A percentile compares a stretch with the other conserved stretches of the same genome.
Evolutionary conservation across 192 early-diverging fungal genomes (phyloP).

Genomic region (Backusella sp.): DNA sequence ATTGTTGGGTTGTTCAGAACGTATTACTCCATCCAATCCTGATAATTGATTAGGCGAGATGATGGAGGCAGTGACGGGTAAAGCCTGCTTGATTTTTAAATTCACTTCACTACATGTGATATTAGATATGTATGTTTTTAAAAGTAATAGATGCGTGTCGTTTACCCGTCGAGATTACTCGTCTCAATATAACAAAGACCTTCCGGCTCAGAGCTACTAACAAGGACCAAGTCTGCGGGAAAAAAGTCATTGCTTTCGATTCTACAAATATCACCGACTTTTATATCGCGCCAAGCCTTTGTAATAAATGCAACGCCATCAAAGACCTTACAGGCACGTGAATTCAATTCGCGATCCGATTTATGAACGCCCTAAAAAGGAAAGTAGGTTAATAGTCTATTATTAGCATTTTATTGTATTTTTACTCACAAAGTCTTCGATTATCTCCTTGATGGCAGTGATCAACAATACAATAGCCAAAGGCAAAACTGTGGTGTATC

Average conservation of each 20-base stretch:
- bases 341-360: slow-evolving; percentile 75
- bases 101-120: slow-evolving; percentile 84
- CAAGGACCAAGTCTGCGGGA: slow-evolving; percentile 86
- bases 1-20: slow-evolving; percentile 93
- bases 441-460: slow-evolving; percentile 87
- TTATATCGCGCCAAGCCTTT: slow-evolving; percentile 77
- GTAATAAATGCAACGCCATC: slow-evolving; percentile 66
- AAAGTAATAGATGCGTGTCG: too few species aligned
- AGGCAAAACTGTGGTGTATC: slow-evolving; percentile 78
- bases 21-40: slow-evolving; percentile 64
- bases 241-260: slow-evolving; percentile 86
- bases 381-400: too few species aligned
- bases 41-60: slow-evolving; percentile 68
- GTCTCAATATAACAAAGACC: slow-evolving; percentile 96
- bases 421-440: slow-evolving; percentile 72
- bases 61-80: slow-evolving; percentile 72
- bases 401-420: too few species aligned
- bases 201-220: slow-evolving; percentile 89
- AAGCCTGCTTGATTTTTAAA: slow-evolving; percentile 88
- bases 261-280: slow-evolving; percentile 91
- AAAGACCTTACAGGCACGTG: slow-evolving; percentile 58
- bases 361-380: slow-evolving; percentile 65
- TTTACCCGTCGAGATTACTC: slow-evolving; percentile 82
- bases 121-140: too few species aligned
- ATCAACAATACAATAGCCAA: slow-evolving; percentile 79